Evolutionary conservation across 1,284 basidiomycete genomes (phyloP).

Genomic region (Schizopora paradoxa): DNA sequence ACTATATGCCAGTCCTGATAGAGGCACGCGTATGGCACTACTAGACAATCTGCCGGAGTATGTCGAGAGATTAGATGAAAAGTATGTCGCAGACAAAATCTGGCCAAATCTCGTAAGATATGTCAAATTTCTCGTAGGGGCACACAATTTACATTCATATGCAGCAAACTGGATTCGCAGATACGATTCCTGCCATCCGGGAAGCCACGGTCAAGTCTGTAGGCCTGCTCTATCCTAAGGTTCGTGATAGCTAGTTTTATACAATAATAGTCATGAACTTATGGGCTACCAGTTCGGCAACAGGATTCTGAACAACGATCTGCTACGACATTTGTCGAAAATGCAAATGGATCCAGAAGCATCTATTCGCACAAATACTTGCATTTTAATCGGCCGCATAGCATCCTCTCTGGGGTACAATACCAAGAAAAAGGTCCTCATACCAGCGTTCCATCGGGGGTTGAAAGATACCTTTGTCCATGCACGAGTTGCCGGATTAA

Average conservation of each 20-base stretch:
- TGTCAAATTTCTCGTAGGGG: slow-evolving; percentile 2
- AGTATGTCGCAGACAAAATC: slow-evolving; percentile 80
- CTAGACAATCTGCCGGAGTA: slow-evolving; percentile 85
- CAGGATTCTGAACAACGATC: slow-evolving; percentile 94
- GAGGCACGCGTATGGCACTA: slow-evolving; percentile 90
- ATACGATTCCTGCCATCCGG: slow-evolving; percentile 89
- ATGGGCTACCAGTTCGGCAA: slow-evolving; percentile 63
- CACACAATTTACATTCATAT: neutral
- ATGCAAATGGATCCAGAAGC: slow-evolving; percentile 91
- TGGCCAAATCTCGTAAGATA: slow-evolving; percentile 84
- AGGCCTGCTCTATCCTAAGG: slow-evolving; percentile 81
- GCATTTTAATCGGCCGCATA: slow-evolving; percentile 90
- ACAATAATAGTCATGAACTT: neutral
- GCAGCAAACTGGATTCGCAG: slow-evolving; percentile 91
- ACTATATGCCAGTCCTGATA: slow-evolving; percentile 83
- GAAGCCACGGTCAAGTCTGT: slow-evolving; percentile 93
- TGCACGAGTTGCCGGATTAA: slow-evolving; percentile 88
- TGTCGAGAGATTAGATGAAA: slow-evolving; percentile 82
- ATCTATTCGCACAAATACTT: slow-evolving; percentile 96
- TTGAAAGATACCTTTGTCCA: slow-evolving; percentile 92
- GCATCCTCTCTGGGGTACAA: slow-evolving; percentile 81
- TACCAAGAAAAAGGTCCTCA: slow-evolving; percentile 92
- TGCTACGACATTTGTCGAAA: slow-evolving; percentile 88
- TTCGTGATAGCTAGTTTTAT: slow-evolving; percentile 26
- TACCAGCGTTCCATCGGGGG: slow-evolving; percentile 90